phyloP scores from a whole-genome alignment of 768 basidiomycete species.

The Amanita subjunquillea region DNA sequence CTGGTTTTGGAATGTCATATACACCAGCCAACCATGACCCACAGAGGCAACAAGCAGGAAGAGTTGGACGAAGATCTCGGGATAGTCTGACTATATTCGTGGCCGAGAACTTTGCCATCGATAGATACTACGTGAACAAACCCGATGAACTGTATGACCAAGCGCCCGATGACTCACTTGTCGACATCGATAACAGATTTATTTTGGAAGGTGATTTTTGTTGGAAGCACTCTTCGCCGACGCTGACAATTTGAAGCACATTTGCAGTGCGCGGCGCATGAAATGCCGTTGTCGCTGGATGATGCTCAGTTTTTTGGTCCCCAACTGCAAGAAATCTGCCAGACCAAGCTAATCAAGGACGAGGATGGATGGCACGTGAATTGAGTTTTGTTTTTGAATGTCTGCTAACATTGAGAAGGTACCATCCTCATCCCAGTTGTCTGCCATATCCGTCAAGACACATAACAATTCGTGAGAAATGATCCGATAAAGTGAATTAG shows the following conservation, averaged over 20 bases:
- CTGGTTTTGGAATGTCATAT: neutral
- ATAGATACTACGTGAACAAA: conserved; percentile 62
- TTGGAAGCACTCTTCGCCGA: neutral
- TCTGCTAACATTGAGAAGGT: conserved; percentile 35
- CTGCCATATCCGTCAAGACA: conserved; percentile 67
- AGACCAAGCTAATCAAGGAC: conserved; percentile 49
- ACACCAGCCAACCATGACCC: neutral
- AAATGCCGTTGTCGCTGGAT: conserved; percentile 65
- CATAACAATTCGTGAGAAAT: conserved; percentile 51
- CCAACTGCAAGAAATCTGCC: conserved; percentile 45
- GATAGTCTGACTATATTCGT: conserved; percentile 75
- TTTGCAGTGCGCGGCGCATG: conserved; percentile 78
- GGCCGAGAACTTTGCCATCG: conserved; percentile 57
- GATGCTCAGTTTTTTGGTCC: conserved; percentile 72
- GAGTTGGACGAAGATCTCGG: conserved; percentile 72
- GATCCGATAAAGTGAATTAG: neutral
- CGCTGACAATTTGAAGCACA: conserved; percentile 34
- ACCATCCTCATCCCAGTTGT: conserved; percentile 71
- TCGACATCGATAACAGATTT: conserved; percentile 67
- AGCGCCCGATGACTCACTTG: conserved; percentile 47
- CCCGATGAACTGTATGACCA: conserved; percentile 63
- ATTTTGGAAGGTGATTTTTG: conserved; percentile 47
- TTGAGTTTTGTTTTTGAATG: neutral
- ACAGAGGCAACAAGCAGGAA: conserved; percentile 82
- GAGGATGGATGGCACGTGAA: conserved; percentile 65